These are phyloP conservation scores for Carex myosuroides DNA, from an alignment of 176 grass and related monocot genomes.

Conservation along the genomic window DNA sequence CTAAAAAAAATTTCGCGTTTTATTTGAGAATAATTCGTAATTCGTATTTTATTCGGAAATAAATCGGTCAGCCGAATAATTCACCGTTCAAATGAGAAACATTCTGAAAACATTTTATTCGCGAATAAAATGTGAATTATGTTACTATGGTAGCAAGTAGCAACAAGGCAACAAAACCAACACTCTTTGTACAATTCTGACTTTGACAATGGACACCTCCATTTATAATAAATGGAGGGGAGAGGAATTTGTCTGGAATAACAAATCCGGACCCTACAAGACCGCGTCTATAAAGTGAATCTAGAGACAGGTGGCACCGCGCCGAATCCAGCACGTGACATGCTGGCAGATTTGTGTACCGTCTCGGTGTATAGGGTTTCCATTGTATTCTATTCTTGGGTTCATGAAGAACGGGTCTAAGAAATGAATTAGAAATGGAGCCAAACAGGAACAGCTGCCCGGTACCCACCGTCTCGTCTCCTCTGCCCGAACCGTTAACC, in stretches of 20 bases:
- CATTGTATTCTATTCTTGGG: not conserved
- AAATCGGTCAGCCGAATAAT: too few species aligned
- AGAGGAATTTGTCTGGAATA: not conserved
- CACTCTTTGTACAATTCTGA: not conserved
- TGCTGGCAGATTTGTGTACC: not conserved
- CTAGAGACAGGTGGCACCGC: not conserved
- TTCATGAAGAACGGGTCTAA: not conserved
- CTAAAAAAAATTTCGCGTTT: too few species aligned
- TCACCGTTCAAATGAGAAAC: too few species aligned
- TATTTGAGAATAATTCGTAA: too few species aligned
- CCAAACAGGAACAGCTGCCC: not conserved
- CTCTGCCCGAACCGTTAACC: not conserved
- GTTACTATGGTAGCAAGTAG: not conserved
- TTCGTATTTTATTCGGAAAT: too few species aligned
- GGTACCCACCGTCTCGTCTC: slow-evolving; percentile 10
- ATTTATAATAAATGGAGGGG: not conserved
- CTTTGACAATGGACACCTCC: not conserved
- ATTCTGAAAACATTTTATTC: too few species aligned
- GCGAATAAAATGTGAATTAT: too few species aligned
- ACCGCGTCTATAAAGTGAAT: not conserved
- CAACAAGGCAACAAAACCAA: not conserved
- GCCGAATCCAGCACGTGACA: not conserved
- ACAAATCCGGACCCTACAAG: not conserved
- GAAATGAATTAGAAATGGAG: not conserved
- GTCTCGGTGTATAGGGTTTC: not conserved